Base-by-base conservation (phyloP, 108 stramenopile species). In the Cyclotella sp. region DNA sequence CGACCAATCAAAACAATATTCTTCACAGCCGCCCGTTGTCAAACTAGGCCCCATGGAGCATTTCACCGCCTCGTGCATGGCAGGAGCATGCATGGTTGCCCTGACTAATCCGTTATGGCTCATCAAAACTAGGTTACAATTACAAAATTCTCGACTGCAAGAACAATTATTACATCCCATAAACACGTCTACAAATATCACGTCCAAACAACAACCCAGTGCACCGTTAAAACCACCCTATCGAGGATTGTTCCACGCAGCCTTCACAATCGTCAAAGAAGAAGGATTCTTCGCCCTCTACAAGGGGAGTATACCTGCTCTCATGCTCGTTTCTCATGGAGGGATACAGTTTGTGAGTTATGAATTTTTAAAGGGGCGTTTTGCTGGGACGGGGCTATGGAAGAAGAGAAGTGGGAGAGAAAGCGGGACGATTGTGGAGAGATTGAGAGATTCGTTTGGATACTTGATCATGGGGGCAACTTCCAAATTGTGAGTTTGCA, bases 71-170 rank as follows among this genome's bases (percentile, higher is more conserved):
- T 91, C 92, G 0, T 89, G 87, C 45, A 40, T 80, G 11, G 77
- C 85, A 7, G 98, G 99, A 46, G 90, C 86, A 27, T 79, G 93
- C 49, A 94, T 98, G 93, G 98, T 99, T n/a, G 79, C 87, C 8
- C 41, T 95, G 3, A 98, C 98, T 30, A 99, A 99, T 85, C 99
- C 99, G 13, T 68, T 99, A 7, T 99, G 99, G 99, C 83, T 99
- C 41, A 89, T 99, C 58, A 99, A 99, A 77, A 95, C 97, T 22
- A 78, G 99, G 51, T 84, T 99, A 86, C 97, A 98, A 86, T 75
- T 99, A 21, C 99, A 99, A 86, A 91, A 85, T 59, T 72, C 68
- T 4, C 66, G 75, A 34, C 44, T 78, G 40, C 75, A 83, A 68
- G 58, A 60, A 16, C 82, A 74, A 73, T n/a, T 79, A 39, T 44